These are phyloP conservation scores for Zygoascus flipseniorum DNA, from an alignment of 805 yeast species.

Conservation along the genomic window DNA sequence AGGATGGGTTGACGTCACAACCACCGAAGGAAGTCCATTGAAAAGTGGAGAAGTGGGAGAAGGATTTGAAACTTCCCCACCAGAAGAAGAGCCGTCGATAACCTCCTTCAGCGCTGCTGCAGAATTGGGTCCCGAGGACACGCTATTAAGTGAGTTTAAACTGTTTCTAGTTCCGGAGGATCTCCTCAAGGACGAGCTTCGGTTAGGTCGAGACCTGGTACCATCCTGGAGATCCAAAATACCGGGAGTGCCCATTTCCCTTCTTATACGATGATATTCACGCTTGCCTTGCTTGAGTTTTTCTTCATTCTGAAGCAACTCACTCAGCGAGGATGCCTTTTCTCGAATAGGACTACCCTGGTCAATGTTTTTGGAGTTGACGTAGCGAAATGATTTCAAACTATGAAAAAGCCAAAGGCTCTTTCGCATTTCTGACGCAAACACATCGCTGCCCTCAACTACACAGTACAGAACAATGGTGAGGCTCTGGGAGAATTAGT, in stretches of 20 bases:
- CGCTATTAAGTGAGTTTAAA: background rate
- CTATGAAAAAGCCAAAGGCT: conserved; percentile 81
- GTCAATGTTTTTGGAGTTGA: conserved; percentile 38
- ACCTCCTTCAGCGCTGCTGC: background rate
- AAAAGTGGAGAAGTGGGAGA: background rate
- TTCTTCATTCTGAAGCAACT: conserved; percentile 20
- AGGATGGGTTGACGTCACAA: background rate
- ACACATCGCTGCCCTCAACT: conserved; percentile 77
- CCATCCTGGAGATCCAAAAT: conserved; percentile 14
- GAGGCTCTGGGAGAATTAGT: conserved; percentile 33
- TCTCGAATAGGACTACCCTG: conserved; percentile 25
- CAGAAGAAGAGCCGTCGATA: background rate
- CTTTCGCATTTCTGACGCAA: conserved; percentile 82
- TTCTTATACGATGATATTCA: conserved; percentile 21
- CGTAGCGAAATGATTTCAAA: conserved; percentile 76
- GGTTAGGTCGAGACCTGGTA: background rate
- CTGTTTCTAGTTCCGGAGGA: background rate
- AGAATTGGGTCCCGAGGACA: background rate
- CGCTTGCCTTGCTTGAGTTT: conserved; percentile 22
- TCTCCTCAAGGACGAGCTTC: background rate
- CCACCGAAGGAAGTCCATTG: background rate
- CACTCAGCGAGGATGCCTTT: conserved; percentile 22
- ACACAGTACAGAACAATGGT: conserved; percentile 83
- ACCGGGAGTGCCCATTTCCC: conserved; percentile 23
- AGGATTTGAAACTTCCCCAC: background rate